Evolutionary conservation across 495 filamentous ascomycete species (phyloP).

Genomic region (Tirmania nivea): DNA sequence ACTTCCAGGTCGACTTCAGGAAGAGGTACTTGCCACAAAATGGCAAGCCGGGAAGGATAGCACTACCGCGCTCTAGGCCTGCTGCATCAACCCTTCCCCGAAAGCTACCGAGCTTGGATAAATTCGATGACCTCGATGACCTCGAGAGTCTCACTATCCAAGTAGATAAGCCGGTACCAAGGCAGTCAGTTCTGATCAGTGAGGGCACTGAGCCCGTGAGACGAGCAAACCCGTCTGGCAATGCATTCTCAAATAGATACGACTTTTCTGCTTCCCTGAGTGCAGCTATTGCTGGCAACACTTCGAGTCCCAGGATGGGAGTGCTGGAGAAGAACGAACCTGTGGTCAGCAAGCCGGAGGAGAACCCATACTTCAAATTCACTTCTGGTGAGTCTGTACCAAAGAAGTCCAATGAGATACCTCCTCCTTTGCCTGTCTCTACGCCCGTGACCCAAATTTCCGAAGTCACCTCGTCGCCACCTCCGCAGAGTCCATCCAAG

Average conservation of each 20-base stretch:
- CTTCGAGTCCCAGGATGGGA: neutral
- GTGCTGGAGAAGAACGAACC: slow-evolving; percentile 13
- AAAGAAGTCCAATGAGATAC: neutral
- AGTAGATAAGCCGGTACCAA: neutral
- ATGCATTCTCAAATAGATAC: slow-evolving; percentile 77
- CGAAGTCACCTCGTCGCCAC: slow-evolving; percentile 1
- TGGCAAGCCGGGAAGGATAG: slow-evolving; percentile 19
- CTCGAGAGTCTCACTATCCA: neutral
- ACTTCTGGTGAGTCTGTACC: slow-evolving; percentile 5
- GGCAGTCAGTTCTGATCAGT: slow-evolving; percentile 4
- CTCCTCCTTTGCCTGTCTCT: neutral
- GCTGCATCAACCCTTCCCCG: slow-evolving; percentile 32
- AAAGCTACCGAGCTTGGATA: slow-evolving; percentile 30
- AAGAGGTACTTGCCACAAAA: slow-evolving; percentile 32
- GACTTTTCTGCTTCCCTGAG: slow-evolving; percentile 77
- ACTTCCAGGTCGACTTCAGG: slow-evolving; percentile 81
- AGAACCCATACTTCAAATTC: slow-evolving; percentile 15
- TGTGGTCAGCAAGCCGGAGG: slow-evolving; percentile 25
- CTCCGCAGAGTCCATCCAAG: slow-evolving; percentile 7
- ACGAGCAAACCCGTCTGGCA: slow-evolving; percentile 38
- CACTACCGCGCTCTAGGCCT: slow-evolving; percentile 27
- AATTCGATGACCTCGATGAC: slow-evolving; percentile 38
- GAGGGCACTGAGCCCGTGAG: slow-evolving; percentile 28
- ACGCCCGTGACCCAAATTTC: slow-evolving; percentile 2
- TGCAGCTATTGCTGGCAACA: slow-evolving; percentile 46